phyloP scores from a whole-genome alignment of 306 rosid species.

The Cicer pinnatifidum region DNA sequence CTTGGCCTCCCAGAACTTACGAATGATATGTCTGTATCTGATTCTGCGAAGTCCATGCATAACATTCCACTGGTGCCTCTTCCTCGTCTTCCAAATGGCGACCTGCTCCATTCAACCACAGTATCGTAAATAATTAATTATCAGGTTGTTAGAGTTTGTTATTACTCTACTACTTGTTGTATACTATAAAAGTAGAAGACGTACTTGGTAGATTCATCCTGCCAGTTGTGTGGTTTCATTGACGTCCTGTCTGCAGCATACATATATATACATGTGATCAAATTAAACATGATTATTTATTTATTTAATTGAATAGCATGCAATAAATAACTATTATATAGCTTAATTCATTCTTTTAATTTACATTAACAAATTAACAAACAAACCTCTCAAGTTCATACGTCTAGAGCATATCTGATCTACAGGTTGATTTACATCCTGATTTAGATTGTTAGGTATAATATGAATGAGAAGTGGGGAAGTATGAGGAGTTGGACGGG shows the following conservation, averaged over 20 bases:
- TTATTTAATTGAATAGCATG: neutral
- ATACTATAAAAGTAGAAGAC: neutral
- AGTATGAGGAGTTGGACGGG: slow-evolving; percentile 63
- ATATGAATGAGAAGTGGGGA: slow-evolving; percentile 69
- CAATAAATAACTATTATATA: neutral
- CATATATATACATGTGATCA: neutral
- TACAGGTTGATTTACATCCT: slow-evolving; percentile 36
- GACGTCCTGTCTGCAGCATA: slow-evolving; percentile 57
- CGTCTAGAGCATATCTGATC: slow-evolving; percentile 43
- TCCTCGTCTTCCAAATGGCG: slow-evolving; percentile 48
- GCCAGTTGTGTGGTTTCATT: slow-evolving; percentile 61
- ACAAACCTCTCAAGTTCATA: slow-evolving; percentile 58
- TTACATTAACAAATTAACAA: slow-evolving; percentile 29
- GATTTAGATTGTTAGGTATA: slow-evolving; percentile 43
- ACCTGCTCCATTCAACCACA: slow-evolving; percentile 40
- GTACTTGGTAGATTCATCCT: slow-evolving; percentile 63
- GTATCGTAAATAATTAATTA: no score
- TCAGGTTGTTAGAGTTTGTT: no score
- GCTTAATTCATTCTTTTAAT: neutral
- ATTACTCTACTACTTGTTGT: neutral
- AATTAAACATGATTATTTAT: neutral
- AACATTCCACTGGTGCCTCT: slow-evolving; percentile 52
- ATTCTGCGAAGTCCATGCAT: slow-evolving; percentile 57
- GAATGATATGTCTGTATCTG: slow-evolving; percentile 84
- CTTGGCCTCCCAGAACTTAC: slow-evolving; percentile 82